Conservation (phyloP, 179 eudicot species). For the Silene vulgaris region DNA sequence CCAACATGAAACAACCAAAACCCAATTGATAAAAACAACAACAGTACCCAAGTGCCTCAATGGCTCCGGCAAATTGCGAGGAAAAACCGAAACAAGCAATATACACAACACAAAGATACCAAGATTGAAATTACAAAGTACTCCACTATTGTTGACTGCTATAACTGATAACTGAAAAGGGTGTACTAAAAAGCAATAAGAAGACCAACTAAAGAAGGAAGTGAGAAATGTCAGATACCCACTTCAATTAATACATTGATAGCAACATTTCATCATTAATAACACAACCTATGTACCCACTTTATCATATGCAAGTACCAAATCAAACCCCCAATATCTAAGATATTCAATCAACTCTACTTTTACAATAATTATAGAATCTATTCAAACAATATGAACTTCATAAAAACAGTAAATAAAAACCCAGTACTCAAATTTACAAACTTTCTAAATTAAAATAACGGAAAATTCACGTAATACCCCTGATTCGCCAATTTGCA, state of each 20-base stretch:
- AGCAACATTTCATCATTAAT: slow-evolving; percentile 40
- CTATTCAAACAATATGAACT: slow-evolving; percentile 33
- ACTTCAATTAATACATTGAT: slow-evolving; percentile 45
- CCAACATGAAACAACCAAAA: slow-evolving; percentile 24
- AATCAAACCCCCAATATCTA: slow-evolving; percentile 25
- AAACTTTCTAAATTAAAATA: slow-evolving; percentile 9
- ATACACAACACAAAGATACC: slow-evolving; percentile 14
- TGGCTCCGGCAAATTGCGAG: background rate
- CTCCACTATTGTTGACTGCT: slow-evolving; percentile 18
- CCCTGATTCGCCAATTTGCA: too few species aligned
- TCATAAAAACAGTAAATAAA: slow-evolving; percentile 25
- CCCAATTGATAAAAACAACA: background rate
- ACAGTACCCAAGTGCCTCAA: background rate
- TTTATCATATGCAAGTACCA: slow-evolving; percentile 25
- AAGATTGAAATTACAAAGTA: slow-evolving; percentile 18
- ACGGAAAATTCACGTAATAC: too few species aligned
- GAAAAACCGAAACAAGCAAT: background rate
- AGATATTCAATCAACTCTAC: too few species aligned
- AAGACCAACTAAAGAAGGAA: slow-evolving; percentile 28
- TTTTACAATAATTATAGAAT: slow-evolving; percentile 15
- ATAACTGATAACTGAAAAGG: slow-evolving; percentile 26
- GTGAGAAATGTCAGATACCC: slow-evolving; percentile 31
- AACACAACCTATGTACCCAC: slow-evolving; percentile 38
- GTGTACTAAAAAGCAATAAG: slow-evolving; percentile 26
- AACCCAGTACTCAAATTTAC: slow-evolving; percentile 9